These are phyloP conservation scores for Monoraphidium neglectum DNA, from an alignment of 139 green algal genomes.

Conservation along the genomic window DNA sequence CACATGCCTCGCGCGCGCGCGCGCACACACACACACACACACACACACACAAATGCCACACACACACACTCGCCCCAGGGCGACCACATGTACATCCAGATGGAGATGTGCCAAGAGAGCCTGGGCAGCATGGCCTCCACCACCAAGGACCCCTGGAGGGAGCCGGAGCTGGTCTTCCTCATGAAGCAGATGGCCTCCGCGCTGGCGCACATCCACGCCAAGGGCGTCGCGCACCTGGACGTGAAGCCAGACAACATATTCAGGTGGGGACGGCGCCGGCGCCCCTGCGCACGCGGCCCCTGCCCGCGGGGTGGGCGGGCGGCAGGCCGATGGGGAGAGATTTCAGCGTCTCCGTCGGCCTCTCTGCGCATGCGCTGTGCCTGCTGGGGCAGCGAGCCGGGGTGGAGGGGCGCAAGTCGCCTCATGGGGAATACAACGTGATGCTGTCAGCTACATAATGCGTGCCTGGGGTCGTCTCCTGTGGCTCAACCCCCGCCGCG, in stretches of 20 bases:
- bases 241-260: conserved; percentile 97
- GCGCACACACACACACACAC: too few species aligned
- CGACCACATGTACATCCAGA: conserved; percentile 86
- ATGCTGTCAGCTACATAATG: too few species aligned
- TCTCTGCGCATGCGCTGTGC: background rate
- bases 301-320: too few species aligned
- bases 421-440: too few species aligned
- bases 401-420: background rate
- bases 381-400: background rate
- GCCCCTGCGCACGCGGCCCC: too few species aligned
- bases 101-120: conserved; percentile 82
- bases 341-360: background rate
- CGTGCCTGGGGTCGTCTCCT: too few species aligned
- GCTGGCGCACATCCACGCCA: conserved; percentile 80
- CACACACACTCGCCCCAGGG: conserved; percentile 31
- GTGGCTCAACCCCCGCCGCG: too few species aligned
- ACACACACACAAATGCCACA: too few species aligned
- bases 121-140: conserved; percentile 17
- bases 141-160: conserved; percentile 39
- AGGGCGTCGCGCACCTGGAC: conserved; percentile 90
- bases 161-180: conserved; percentile 75
- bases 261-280: background rate
- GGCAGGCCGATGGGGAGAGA: background rate
- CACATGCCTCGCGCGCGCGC: background rate
- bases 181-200: conserved; percentile 74